Conservation (phyloP, 805 yeast species). For the Pichia exigua region DNA sequence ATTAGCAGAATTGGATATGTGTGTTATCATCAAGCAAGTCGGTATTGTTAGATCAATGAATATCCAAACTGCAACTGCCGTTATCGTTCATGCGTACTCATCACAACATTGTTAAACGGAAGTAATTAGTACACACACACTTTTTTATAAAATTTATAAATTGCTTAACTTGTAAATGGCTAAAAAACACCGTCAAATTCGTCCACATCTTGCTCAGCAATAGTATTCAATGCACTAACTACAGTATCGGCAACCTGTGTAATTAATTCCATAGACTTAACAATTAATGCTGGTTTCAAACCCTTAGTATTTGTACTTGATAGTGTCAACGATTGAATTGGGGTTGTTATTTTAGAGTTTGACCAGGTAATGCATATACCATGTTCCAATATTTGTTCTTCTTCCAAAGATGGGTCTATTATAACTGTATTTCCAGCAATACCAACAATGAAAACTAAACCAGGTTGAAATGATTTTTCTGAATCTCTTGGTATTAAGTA, state of each 20-base stretch:
- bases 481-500: slow-evolving; percentile 34
- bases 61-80: slow-evolving; percentile 94
- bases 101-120: slow-evolving; percentile 45
- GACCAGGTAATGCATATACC: slow-evolving; percentile 72
- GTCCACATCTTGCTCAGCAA: slow-evolving; percentile 33
- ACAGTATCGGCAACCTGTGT: slow-evolving; percentile 56
- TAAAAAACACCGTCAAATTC: slow-evolving; percentile 25
- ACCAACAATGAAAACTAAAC: slow-evolving; percentile 70
- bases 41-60: slow-evolving; percentile 95
- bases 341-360: slow-evolving; percentile 59
- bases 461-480: slow-evolving; percentile 45
- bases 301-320: slow-evolving; percentile 48
- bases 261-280: slow-evolving; percentile 50
- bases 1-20: slow-evolving; percentile 72
- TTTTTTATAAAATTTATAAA: not conserved
- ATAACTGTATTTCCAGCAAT: slow-evolving; percentile 60
- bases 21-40: slow-evolving; percentile 85
- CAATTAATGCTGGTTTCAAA: slow-evolving; percentile 37
- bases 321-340: slow-evolving; percentile 62
- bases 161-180: not conserved
- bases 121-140: not conserved
- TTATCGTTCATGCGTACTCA: slow-evolving; percentile 85
- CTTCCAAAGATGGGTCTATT: slow-evolving; percentile 84
- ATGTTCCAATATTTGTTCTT: slow-evolving; percentile 80
- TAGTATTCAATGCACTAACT: slow-evolving; percentile 45